Base-by-base conservation (phyloP, 2,329 filamentous ascomycete species). In the Diaporthe vexans region DNA sequence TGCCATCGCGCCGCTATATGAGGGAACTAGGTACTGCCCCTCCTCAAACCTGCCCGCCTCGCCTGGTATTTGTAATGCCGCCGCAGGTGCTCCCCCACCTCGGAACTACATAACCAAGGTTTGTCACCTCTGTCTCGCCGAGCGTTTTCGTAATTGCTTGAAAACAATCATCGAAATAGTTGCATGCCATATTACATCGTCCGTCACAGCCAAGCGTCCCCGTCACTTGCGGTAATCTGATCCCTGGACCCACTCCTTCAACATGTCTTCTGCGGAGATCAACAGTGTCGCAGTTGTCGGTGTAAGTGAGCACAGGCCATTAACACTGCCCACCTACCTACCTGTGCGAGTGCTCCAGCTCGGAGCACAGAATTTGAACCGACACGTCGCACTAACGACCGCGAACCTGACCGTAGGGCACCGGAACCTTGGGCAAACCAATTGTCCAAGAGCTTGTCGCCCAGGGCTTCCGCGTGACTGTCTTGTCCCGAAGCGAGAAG, bases 401-500 rank as follows among this genome's bases (percentile, higher is more conserved):
- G 17, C n/a, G 35, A 52, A 29, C 4, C 3, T 4, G 37, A 33
- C 33, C 29, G 4, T 40, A 84, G 83, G 83, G 79, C 21, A 79
- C 80, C 2, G 83, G 83, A 61, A 80, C 78, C 72, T 77, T 84
- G 24, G 83, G 83, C 51, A 75, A 71, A 15, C 72, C 76, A 29
- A 78, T 84, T 33, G 76, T 83, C 48, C 29, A 71, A 43, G 80
- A 79, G 43, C 81, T 84, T n/a, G 59, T 83, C 35, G 72, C 77
- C 5, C 78, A 79, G 9, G 81, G 80, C 68, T 90, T 91, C 83
- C 83, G 84, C 51, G 83, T 90, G 56, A 88, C 88, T 24, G 83
- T 88, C 17, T 82, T 91, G 43, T 86, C 86, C 51, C 87, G 90
- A 26, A 78, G 80, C 26, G 80, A 83, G 52, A 89, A 87, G 6